Evolutionary conservation across 495 filamentous ascomycete species (phyloP).

Genomic region (Penicillium lagena): DNA sequence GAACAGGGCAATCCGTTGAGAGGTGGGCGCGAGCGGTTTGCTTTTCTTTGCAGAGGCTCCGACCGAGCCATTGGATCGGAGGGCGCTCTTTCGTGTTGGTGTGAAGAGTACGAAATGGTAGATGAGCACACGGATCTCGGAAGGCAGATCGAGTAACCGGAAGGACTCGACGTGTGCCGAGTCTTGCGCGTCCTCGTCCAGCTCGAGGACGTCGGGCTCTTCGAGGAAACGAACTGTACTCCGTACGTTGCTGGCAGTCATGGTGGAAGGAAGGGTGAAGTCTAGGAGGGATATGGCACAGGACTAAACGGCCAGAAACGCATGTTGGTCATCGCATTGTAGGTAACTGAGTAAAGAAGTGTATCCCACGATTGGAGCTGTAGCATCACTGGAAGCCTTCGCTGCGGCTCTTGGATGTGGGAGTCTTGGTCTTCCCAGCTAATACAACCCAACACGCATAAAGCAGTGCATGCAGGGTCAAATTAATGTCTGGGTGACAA

Average conservation of each 20-base stretch:
- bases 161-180: conserved; percentile 41
- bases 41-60: conserved; percentile 73
- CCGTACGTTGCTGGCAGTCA: neutral
- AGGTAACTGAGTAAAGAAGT: conserved; percentile 11
- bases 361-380: conserved; percentile 43
- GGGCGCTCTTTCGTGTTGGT: conserved; percentile 22
- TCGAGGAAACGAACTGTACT: conserved; percentile 1
- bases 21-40: conserved; percentile 41
- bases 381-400: conserved; percentile 43
- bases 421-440: conserved; percentile 61
- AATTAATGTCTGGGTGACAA: conserved; percentile 61
- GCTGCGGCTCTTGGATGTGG: conserved; percentile 59
- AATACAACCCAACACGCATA: conserved; percentile 58
- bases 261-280: conserved; percentile 3
- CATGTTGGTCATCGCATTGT: conserved; percentile 8
- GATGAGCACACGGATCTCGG: conserved; percentile 68
- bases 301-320: conserved; percentile 6
- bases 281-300: neutral
- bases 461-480: conserved; percentile 46
- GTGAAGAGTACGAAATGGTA: conserved; percentile 58
- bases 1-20: conserved; percentile 53
- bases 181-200: neutral
- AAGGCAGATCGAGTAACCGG: conserved; percentile 69
- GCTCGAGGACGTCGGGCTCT: neutral
- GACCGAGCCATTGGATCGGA: conserved; percentile 40